Evolutionary conservation across 192 early-diverging fungal genomes (phyloP).

Genomic region (Coemansia sp.): DNA sequence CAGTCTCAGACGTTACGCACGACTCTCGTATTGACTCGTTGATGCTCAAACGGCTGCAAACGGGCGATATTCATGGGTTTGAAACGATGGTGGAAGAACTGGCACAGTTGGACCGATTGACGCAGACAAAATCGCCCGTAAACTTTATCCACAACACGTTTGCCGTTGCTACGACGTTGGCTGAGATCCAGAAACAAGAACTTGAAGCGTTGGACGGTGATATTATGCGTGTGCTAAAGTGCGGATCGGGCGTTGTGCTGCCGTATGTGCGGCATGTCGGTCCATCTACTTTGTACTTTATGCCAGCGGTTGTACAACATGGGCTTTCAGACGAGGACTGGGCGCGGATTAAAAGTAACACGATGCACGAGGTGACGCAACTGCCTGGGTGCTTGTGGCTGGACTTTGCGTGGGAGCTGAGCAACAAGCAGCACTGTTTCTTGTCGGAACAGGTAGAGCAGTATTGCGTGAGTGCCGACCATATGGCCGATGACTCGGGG

Average conservation of each 20-base stretch:
- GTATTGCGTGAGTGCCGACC: constrained; percentile 23
- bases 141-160: constrained; percentile 52
- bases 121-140: constrained; percentile 23
- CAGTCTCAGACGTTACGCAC: constrained; percentile 43
- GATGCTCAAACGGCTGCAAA: constrained; percentile 21
- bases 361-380: constrained; percentile 7
- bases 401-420: constrained; percentile 40
- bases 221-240: constrained; percentile 13
- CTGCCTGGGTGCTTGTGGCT: constrained; percentile 35
- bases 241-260: constrained; percentile 41
- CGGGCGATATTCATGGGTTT: constrained; percentile 40
- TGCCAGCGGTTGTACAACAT: constrained; percentile 18
- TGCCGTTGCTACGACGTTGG: constrained; percentile 31
- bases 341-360: constrained; percentile 12
- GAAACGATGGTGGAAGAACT: constrained; percentile 38
- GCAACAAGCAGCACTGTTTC: constrained; percentile 29
- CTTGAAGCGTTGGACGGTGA: constrained; percentile 28
- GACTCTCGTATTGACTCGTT: constrained; percentile 42
- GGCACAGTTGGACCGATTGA: constrained; percentile 34
- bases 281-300: constrained; percentile 34
- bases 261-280: constrained; percentile 42
- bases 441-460: constrained; percentile 20
- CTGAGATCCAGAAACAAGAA: constrained; percentile 43
- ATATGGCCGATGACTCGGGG: constrained; percentile 24
- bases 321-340: constrained; percentile 20